These are phyloP conservation scores for Aspergillus jensenii DNA, from an alignment of 2,329 filamentous ascomycete species.

Conservation along the genomic window DNA sequence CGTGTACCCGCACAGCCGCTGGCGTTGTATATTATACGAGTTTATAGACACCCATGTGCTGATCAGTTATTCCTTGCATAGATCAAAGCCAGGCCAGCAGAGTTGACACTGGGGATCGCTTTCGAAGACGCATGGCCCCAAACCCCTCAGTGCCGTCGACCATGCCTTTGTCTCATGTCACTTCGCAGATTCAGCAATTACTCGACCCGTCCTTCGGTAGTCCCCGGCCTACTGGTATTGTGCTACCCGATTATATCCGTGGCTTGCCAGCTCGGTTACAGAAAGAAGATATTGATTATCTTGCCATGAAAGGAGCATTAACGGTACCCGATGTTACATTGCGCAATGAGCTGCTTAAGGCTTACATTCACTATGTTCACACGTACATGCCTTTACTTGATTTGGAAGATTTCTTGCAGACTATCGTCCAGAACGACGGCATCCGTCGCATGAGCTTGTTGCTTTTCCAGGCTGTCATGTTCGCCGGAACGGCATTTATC, in stretches of 20 bases:
- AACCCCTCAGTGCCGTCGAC: slow-evolving; percentile 40
- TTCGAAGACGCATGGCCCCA: slow-evolving; percentile 47
- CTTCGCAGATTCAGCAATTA: slow-evolving; percentile 37
- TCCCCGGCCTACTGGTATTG: slow-evolving; percentile 47
- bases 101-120: slow-evolving; percentile 49
- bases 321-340: slow-evolving; percentile 69
- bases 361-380: slow-evolving; percentile 86
- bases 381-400: slow-evolving; percentile 90
- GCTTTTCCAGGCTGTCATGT: slow-evolving; percentile 93
- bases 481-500: slow-evolving; percentile 84
- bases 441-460: slow-evolving; percentile 74
- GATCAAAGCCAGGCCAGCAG: slow-evolving; percentile 38
- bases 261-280: slow-evolving; percentile 75
- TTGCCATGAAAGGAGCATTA: slow-evolving; percentile 80
- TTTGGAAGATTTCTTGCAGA: slow-evolving; percentile 57
- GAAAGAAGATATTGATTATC: slow-evolving; percentile 77
- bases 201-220: slow-evolving; percentile 48
- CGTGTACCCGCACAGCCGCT: background rate
- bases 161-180: slow-evolving; percentile 37
- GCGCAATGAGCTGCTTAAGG: slow-evolving; percentile 77
- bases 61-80: slow-evolving; percentile 13
- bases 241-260: slow-evolving; percentile 70
- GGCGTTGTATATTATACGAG: background rate
- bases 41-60: slow-evolving; percentile 1
- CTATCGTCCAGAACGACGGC: slow-evolving; percentile 66